Conservation (phyloP, 768 basidiomycete genomes). For the Boletus eberwhitei region DNA sequence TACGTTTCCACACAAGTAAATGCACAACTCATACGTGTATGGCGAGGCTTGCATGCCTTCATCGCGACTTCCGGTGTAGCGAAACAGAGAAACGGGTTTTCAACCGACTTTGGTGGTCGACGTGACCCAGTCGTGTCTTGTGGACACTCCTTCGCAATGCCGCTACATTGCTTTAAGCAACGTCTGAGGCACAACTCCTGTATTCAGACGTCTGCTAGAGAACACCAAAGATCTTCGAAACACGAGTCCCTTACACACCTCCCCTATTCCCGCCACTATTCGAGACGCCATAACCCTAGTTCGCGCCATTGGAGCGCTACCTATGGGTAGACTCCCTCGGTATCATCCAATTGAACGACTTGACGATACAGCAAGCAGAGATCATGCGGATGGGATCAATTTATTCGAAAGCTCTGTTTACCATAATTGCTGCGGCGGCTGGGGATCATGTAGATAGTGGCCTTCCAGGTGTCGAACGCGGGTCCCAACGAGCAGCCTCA, state of each 20-base stretch:
- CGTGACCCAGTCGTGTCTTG: constrained; percentile 14
- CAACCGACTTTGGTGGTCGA: constrained; percentile 15
- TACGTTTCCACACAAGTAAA: not conserved
- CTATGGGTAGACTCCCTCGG: constrained; percentile 27
- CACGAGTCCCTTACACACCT: not conserved
- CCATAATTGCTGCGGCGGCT: constrained; percentile 17
- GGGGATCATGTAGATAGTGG: constrained; percentile 9
- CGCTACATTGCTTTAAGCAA: constrained; percentile 28
- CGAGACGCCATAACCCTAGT: constrained; percentile 22
- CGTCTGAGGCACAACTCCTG: constrained; percentile 12
- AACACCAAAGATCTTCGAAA: constrained; percentile 5
- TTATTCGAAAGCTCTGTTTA: constrained; percentile 17
- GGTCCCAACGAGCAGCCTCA: not conserved
- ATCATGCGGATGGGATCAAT: constrained; percentile 22
- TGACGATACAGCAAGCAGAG: constrained; percentile 15
- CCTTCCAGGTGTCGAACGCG: constrained; percentile 6
- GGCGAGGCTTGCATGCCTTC: constrained; percentile 11
- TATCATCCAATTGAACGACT: constrained; percentile 21
- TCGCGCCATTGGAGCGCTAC: constrained; percentile 21
- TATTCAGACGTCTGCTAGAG: constrained; percentile 10
- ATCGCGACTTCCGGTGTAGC: not conserved
- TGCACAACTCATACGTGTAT: constrained; percentile 4
- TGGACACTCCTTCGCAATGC: constrained; percentile 13
- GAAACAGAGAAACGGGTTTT: not conserved
- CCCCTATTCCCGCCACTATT: constrained; percentile 21